Percentiles rank a stretch among this genome's conserved stretches.
Evolutionary conservation across 2,329 filamentous ascomycete genomes (phyloP).

Genomic region (Colletotrichum acutatum): DNA sequence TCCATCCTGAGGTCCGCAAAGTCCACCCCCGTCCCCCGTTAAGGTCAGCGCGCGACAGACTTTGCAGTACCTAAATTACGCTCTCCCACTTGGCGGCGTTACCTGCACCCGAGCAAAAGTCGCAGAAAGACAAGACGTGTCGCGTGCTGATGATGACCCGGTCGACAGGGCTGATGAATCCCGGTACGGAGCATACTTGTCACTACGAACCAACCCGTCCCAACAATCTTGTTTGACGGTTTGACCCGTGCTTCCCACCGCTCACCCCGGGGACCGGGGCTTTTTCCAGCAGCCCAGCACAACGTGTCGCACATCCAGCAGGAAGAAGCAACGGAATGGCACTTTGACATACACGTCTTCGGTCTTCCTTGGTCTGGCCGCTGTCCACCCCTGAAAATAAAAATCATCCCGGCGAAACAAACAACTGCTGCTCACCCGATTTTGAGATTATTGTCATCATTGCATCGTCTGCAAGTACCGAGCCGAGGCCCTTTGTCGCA

Average conservation of each 20-base stretch:
- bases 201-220: neutral
- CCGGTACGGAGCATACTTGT: neutral
- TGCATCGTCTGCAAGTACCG: neutral
- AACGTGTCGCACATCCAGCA: neutral
- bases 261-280: neutral
- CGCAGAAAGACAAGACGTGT: conserved; percentile 3
- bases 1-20: conserved; percentile 15
- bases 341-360: neutral
- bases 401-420: conserved; percentile 26
- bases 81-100: neutral
- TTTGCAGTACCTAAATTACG: conserved; percentile 4
- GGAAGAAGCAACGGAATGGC: conserved; percentile 5
- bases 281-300: neutral
- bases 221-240: conserved; percentile 14
- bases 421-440: conserved; percentile 14
- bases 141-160: conserved; percentile 10
- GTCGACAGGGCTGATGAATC: conserved; percentile 21
- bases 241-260: neutral
- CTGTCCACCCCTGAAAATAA: neutral
- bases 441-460: conserved; percentile 16
- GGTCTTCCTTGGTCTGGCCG: neutral
- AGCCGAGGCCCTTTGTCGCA: neutral
- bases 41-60: conserved; percentile 6
- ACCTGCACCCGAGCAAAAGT: conserved; percentile 1
- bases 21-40: conserved; percentile 17